A percentile compares a stretch with the other conserved stretches of the same genome.
These are phyloP conservation scores for Celoporthe dispersa DNA, from an alignment of 2,329 filamentous ascomycete genomes.

Conservation along the genomic window DNA sequence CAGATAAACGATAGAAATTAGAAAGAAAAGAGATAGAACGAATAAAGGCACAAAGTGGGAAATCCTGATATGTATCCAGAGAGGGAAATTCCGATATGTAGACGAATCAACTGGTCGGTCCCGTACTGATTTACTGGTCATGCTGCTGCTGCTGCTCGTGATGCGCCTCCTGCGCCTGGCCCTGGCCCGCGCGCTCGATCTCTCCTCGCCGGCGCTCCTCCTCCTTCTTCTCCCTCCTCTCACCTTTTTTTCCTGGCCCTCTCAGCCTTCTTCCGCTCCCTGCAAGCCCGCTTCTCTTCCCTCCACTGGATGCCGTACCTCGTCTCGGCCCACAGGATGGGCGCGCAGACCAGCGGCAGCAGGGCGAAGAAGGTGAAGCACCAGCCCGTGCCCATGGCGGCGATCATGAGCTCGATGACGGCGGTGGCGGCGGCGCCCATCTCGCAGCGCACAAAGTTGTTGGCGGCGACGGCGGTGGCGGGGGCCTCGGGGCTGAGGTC, in stretches of 20 bases:
- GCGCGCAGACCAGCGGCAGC: slow-evolving; percentile 53
- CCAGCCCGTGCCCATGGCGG: slow-evolving; percentile 63
- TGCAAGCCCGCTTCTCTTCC: slow-evolving; percentile 51
- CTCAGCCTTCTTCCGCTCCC: slow-evolving; percentile 38
- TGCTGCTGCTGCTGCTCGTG: background rate
- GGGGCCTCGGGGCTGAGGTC: slow-evolving; percentile 65
- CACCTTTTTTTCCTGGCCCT: slow-evolving; percentile 34
- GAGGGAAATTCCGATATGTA: background rate
- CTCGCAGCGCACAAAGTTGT: slow-evolving; percentile 66
- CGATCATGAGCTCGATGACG: slow-evolving; percentile 62
- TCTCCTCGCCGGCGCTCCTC: background rate
- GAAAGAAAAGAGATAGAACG: background rate
- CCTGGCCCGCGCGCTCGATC: background rate
- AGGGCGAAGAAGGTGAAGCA: slow-evolving; percentile 63
- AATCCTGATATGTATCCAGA: background rate
- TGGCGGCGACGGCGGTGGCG: slow-evolving; percentile 66
- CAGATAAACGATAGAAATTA: too few species aligned
- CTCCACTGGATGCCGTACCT: slow-evolving; percentile 56
- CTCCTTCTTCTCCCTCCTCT: slow-evolving; percentile 25
- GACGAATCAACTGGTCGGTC: background rate
- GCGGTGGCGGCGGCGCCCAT: slow-evolving; percentile 63
- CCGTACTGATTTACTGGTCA: background rate
- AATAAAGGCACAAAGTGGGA: background rate
- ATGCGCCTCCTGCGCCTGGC: background rate
- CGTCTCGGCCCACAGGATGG: slow-evolving; percentile 54